A percentile compares a stretch with the other conserved stretches of the same genome.
These are phyloP conservation scores for Dimocarpus longan DNA, from an alignment of 345 rosid species.

Conservation along the genomic window DNA sequence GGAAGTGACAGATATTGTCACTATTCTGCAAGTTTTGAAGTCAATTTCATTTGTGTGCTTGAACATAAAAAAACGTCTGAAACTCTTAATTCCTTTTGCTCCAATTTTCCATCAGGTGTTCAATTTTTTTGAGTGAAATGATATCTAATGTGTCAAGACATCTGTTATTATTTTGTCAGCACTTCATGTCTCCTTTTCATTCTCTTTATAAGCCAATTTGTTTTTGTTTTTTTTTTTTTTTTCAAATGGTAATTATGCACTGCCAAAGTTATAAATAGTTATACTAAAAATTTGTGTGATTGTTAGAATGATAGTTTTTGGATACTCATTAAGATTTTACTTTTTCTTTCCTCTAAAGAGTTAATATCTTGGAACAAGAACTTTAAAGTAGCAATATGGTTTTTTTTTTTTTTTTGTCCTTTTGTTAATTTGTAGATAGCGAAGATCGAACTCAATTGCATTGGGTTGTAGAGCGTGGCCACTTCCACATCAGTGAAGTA, in stretches of 20 bases:
- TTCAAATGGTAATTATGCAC: neutral
- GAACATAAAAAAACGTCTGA: neutral
- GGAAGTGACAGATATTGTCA: neutral
- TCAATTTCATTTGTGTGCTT: neutral
- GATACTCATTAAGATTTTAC: neutral
- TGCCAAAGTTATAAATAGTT: neutral
- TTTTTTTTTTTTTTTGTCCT: neutral
- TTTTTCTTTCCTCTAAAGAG: neutral
- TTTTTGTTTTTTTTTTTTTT: no score
- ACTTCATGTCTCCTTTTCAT: neutral
- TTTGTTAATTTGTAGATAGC: slow-evolving; percentile 47
- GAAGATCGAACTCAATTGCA: slow-evolving; percentile 91
- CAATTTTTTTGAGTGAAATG: neutral
- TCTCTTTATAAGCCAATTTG: neutral
- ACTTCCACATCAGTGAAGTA: slow-evolving; percentile 48
- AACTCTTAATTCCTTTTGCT: neutral
- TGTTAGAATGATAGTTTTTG: neutral
- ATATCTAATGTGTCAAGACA: neutral
- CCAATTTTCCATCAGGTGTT: neutral
- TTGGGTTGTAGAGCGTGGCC: slow-evolving; percentile 98
- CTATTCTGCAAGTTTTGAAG: neutral
- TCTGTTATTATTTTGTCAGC: neutral
- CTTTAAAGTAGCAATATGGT: slow-evolving; percentile 5
- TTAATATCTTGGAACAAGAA: neutral
- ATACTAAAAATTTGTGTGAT: neutral